These are phyloP conservation scores for Metschnikowia noctiluminum DNA, from an alignment of 805 yeast species.

Conservation along the genomic window DNA sequence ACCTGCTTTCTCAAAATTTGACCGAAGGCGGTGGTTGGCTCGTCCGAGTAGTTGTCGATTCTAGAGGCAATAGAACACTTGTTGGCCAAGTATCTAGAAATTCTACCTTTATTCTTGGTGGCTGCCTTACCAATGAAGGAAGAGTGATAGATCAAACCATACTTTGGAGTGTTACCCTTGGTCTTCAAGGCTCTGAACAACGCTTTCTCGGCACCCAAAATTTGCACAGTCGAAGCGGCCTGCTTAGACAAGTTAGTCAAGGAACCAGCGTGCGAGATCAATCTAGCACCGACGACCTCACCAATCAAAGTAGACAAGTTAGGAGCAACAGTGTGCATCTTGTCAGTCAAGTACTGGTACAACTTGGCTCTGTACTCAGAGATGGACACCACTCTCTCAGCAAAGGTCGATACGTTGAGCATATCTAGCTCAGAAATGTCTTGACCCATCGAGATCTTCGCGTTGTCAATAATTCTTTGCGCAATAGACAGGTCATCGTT, in stretches of 20 bases:
- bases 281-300: constrained; percentile 96
- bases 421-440: constrained; percentile 94
- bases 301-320: constrained; percentile 77
- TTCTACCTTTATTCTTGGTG: constrained; percentile 98
- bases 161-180: constrained; percentile 97
- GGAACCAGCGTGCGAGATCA: constrained; percentile 96
- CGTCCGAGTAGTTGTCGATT: constrained; percentile 95
- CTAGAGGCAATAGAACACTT: constrained; percentile 98
- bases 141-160: constrained; percentile 95
- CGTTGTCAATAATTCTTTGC: constrained; percentile 88
- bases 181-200: constrained; percentile 97
- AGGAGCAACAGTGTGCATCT: constrained; percentile 98
- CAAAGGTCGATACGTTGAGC: constrained; percentile 86
- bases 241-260: constrained; percentile 93
- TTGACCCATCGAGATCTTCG: constrained; percentile 98
- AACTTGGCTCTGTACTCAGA: constrained; percentile 85
- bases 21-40: constrained; percentile 89
- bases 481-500: constrained; percentile 90
- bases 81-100: constrained; percentile 97
- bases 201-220: constrained; percentile 98
- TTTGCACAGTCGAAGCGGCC: constrained; percentile 98
- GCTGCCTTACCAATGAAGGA: constrained; percentile 97
- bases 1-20: constrained; percentile 91
- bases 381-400: constrained; percentile 87
- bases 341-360: constrained; percentile 83